A percentile compares a stretch with the other conserved stretches of the same genome.
Evolutionary conservation across 345 rosid genomes (phyloP).

Genomic region (Garcia nutans): DNA sequence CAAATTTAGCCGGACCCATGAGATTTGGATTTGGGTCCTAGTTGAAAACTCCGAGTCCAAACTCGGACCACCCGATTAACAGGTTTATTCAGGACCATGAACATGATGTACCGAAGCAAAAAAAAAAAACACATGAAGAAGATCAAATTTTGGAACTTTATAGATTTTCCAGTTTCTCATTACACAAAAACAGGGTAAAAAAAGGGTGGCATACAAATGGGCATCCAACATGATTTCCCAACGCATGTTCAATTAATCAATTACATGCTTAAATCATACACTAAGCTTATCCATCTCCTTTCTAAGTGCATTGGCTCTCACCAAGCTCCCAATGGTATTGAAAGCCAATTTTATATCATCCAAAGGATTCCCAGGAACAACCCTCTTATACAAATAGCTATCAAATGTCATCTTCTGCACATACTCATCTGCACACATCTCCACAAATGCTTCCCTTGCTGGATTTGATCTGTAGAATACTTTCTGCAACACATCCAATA

Average conservation of each 20-base stretch:
- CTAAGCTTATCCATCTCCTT: slow-evolving; percentile 85
- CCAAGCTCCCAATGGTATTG: slow-evolving; percentile 92
- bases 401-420: slow-evolving; percentile 98
- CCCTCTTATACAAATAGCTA: slow-evolving; percentile 82
- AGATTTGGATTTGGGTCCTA: too few relatives aligned
- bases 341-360: slow-evolving; percentile 89
- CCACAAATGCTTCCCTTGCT: slow-evolving; percentile 89
- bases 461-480: slow-evolving; percentile 88
- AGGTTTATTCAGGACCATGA: too few relatives aligned
- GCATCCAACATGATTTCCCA: neutral
- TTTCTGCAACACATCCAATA: slow-evolving; percentile 79
- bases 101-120: too few relatives aligned
- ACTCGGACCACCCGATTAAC: too few relatives aligned
- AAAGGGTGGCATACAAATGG: neutral
- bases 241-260: neutral
- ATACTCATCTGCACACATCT: slow-evolving; percentile 86
- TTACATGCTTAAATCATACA: slow-evolving; percentile 32
- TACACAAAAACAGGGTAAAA: neutral
- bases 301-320: slow-evolving; percentile 82
- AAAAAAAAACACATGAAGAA: too few relatives aligned
- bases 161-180: too few relatives aligned
- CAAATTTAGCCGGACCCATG: too few relatives aligned
- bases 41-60: too few relatives aligned
- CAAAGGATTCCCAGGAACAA: slow-evolving; percentile 77
- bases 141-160: too few relatives aligned